phyloP scores from a whole-genome alignment of 2,329 filamentous ascomycete genomes.

The Ophiostoma pallidulum region DNA sequence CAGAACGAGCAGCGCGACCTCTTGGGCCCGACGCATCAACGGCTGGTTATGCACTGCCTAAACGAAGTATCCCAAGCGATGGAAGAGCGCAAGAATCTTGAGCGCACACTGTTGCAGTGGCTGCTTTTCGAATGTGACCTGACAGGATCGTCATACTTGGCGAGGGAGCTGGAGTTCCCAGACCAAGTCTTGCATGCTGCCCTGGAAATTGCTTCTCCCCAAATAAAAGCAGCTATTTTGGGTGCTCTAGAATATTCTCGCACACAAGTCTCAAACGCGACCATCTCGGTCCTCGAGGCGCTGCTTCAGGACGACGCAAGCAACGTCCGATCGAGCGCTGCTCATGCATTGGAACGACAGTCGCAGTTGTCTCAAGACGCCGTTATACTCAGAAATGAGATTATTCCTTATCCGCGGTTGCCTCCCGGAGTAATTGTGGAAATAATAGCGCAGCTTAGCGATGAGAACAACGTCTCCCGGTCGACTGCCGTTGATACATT shows the following conservation, averaged over 20 bases:
- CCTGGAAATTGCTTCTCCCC: no score
- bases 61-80: constrained; percentile 20
- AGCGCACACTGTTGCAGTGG: constrained; percentile 15
- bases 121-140: constrained; percentile 19
- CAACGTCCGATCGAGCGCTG: neutral
- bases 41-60: constrained; percentile 31
- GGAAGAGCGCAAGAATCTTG: no score
- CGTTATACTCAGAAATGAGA: no score
- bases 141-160: neutral
- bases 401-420: no score
- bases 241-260: neutral
- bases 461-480: neutral
- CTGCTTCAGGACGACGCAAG: neutral
- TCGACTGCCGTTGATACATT: no score
- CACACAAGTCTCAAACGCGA: neutral
- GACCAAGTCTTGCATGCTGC: no score
- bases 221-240: no score
- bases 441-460: neutral
- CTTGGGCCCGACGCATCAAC: constrained; percentile 28
- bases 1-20: constrained; percentile 26
- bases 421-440: no score
- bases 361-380: no score
- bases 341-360: no score
- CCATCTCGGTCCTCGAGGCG: neutral
- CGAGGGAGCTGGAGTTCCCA: neutral